Conservation (phyloP, 495 filamentous ascomycete genomes). For the Trichoderma virens region DNA sequence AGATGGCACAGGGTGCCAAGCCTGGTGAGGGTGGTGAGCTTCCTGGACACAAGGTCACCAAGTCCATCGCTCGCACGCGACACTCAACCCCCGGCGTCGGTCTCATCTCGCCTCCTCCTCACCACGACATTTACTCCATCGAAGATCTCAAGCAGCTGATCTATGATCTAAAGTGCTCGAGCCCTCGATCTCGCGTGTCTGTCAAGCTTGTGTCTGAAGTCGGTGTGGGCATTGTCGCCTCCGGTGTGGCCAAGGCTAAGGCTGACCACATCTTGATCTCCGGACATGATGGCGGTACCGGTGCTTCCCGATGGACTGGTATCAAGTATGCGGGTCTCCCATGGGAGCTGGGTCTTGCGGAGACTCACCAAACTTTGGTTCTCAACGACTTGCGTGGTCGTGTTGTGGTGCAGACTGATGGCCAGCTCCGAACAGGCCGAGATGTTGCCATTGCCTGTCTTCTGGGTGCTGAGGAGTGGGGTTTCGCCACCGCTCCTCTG, state of each 20-base stretch:
- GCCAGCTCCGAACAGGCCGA: slow-evolving; percentile 87
- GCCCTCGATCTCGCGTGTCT: slow-evolving; percentile 89
- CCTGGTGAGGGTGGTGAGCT: slow-evolving; percentile 98
- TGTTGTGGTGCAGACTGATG: slow-evolving; percentile 96
- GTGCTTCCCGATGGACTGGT: slow-evolving; percentile 97
- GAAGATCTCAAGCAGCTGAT: slow-evolving; percentile 99
- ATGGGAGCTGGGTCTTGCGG: slow-evolving; percentile 96
- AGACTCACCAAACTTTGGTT: slow-evolving; percentile 98
- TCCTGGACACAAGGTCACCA: slow-evolving; percentile 95
- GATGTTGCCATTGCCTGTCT: slow-evolving; percentile 96
- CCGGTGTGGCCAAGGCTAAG: slow-evolving; percentile 97
- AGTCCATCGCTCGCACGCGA: slow-evolving; percentile 89
- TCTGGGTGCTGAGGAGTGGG: slow-evolving; percentile 95
- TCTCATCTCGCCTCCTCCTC: slow-evolving; percentile 95
- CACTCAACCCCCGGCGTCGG: slow-evolving; percentile 99
- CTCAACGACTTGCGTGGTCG: slow-evolving; percentile 95
- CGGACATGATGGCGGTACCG: slow-evolving; percentile 95
- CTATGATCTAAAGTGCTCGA: slow-evolving; percentile 97
- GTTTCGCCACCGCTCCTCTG: slow-evolving; percentile 93
- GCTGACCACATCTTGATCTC: slow-evolving; percentile 98
- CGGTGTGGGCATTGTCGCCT: slow-evolving; percentile 96
- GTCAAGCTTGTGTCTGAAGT: slow-evolving; percentile 99
- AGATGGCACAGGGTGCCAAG: slow-evolving; percentile 99
- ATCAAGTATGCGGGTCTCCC: slow-evolving; percentile 99
- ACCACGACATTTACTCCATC: slow-evolving; percentile 99